Base-by-base conservation (phyloP, 2,329 filamentous ascomycete species). In the Albifimbria verrucaria region DNA sequence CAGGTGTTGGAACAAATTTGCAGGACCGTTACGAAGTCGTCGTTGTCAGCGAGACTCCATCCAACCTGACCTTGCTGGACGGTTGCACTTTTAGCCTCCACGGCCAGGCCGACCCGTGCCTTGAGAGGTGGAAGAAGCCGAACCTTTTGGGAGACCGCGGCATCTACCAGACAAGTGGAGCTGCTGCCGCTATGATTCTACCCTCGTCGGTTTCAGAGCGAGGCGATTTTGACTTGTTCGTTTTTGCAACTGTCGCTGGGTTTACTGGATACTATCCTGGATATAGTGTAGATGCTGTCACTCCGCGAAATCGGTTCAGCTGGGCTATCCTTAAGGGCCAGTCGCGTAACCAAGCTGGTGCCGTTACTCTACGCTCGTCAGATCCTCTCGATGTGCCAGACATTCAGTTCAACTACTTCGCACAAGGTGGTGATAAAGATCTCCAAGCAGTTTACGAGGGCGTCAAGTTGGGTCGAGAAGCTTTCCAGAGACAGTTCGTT, bases 331-430 rank as follows among this genome's bases (percentile, higher is more conserved):
- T 44, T 20, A 85, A 86, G 65, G 76, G 78, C 0, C 74, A 75
- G 47, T 71, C 69, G 24, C 68, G 72, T 7, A 89, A 89, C 42
- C 74, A 77, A 49, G 76, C 77, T 9, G 87, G 87, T n/a, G 83
- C 76, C 0, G 85, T 90, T 15, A 79, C 71, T 2, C 74, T 90
- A 2, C 74, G 72, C 18, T 87, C 83, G 0, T 72, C 78, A 0
- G 77, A 88, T 61, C 85, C 86, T 0, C 77, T 78, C 1, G 86
- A 88, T 50, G 77, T 78, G n/a, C 86, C 87, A 0, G 68, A 78
- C 28, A 86, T 87, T 62, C 76, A 78, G 63, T 85, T 85, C 71
- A 80, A 80, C 59, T 80, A 77, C 62, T 85, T 75, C 72, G 72
- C 69, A 12, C 64, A 75, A 22, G 76, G 79, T 2, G 72, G 75